phyloP scores from a whole-genome alignment of 768 basidiomycete genomes.

The Suillus bovinus region DNA sequence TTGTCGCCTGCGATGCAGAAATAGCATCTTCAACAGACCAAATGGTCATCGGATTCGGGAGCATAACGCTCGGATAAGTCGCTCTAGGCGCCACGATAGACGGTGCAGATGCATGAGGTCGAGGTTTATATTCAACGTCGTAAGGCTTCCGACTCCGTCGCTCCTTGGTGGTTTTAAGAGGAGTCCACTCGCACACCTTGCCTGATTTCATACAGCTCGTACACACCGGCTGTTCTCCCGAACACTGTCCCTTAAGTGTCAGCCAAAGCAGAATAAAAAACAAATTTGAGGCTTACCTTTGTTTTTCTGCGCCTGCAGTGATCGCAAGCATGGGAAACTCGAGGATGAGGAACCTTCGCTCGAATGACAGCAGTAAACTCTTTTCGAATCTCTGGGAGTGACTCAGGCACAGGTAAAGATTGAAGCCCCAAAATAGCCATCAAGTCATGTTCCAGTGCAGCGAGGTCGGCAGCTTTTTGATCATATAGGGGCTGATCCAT shows the following conservation, averaged over 20 bases:
- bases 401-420: background rate
- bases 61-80: background rate
- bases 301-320: background rate
- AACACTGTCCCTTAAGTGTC: background rate
- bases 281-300: background rate
- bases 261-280: background rate
- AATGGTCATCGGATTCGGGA: background rate
- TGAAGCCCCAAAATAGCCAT: background rate
- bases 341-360: background rate
- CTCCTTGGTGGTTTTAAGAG: background rate
- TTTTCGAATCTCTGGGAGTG: background rate
- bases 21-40: background rate
- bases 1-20: background rate
- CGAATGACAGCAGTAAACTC: background rate
- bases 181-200: conserved; percentile 2
- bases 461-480: background rate
- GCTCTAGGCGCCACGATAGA: background rate
- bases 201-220: background rate
- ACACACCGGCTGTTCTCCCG: background rate
- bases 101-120: background rate
- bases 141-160: background rate
- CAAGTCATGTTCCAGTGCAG: background rate
- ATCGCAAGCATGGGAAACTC: background rate
- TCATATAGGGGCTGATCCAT: background rate
- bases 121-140: background rate